phyloP scores from a whole-genome alignment of 768 basidiomycete genomes.

The Pisolithus orientalis region DNA sequence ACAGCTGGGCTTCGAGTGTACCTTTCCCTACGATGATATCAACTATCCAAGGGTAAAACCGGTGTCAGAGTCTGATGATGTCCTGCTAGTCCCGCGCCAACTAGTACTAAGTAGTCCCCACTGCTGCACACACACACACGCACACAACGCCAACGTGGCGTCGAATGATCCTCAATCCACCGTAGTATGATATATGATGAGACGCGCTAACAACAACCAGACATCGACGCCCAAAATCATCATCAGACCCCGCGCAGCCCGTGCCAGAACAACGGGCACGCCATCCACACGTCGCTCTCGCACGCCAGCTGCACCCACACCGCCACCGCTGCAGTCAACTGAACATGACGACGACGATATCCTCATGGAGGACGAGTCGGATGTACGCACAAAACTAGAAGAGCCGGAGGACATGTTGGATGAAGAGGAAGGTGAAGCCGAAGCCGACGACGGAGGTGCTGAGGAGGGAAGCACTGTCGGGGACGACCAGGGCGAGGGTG shows the following conservation, averaged over 20 bases:
- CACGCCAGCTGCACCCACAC: conserved; percentile 15
- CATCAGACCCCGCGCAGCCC: conserved; percentile 32
- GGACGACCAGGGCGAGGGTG: conserved; percentile 31
- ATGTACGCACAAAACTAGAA: conserved; percentile 22
- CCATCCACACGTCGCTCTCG: conserved; percentile 20
- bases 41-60: too few relatives aligned
- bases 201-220: conserved; percentile 12
- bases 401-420: conserved; percentile 24
- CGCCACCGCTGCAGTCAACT: conserved; percentile 5
- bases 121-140: too few relatives aligned
- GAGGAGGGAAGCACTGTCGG: conserved; percentile 22
- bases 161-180: too few relatives aligned
- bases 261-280: conserved; percentile 14
- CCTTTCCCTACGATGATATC: neutral
- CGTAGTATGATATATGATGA: conserved; percentile 5
- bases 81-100: too few relatives aligned
- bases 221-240: conserved; percentile 32
- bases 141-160: too few relatives aligned
- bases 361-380: conserved; percentile 17
- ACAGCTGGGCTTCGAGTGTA: too few relatives aligned
- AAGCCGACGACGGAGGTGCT: conserved; percentile 25
- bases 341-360: conserved; percentile 10
- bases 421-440: conserved; percentile 19
- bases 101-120: too few relatives aligned
- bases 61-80: too few relatives aligned